phyloP scores from a whole-genome alignment of 768 basidiomycete species.

The Phanerochaete carnosa region DNA sequence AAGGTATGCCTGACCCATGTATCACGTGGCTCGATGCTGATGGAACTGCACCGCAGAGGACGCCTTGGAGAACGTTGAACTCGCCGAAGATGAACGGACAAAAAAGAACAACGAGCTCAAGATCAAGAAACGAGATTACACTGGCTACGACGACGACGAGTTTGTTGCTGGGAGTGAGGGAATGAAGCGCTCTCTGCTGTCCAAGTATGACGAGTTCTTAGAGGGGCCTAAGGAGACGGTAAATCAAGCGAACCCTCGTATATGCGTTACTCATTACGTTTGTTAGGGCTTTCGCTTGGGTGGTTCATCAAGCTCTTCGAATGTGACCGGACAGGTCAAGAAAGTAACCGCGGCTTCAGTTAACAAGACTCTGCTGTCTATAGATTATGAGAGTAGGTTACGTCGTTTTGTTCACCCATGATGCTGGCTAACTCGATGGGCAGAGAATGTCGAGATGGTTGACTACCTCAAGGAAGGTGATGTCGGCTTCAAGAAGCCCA shows the following conservation, averaged over 20 bases:
- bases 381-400: conserved; percentile 86
- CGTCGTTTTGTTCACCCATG: background rate
- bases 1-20: conserved; percentile 52
- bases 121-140: conserved; percentile 86
- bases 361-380: conserved; percentile 76
- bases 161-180: conserved; percentile 73
- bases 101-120: conserved; percentile 82
- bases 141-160: conserved; percentile 96
- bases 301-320: conserved; percentile 41
- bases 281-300: conserved; percentile 86
- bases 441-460: conserved; percentile 81
- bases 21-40: background rate
- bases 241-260: conserved; percentile 2
- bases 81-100: conserved; percentile 83
- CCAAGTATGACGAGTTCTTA: conserved; percentile 93
- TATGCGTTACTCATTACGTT: background rate
- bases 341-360: conserved; percentile 56
- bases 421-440: background rate
- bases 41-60: conserved; percentile 62
- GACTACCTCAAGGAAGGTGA: conserved; percentile 94
- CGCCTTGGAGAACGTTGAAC: conserved; percentile 92
- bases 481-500: conserved; percentile 91
- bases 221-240: conserved; percentile 73
- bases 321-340: conserved; percentile 40
- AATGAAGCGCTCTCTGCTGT: conserved; percentile 78